Evolutionary conservation across 2,329 filamentous ascomycete species (phyloP).

Genomic region (Aspergillus caelatus): DNA sequence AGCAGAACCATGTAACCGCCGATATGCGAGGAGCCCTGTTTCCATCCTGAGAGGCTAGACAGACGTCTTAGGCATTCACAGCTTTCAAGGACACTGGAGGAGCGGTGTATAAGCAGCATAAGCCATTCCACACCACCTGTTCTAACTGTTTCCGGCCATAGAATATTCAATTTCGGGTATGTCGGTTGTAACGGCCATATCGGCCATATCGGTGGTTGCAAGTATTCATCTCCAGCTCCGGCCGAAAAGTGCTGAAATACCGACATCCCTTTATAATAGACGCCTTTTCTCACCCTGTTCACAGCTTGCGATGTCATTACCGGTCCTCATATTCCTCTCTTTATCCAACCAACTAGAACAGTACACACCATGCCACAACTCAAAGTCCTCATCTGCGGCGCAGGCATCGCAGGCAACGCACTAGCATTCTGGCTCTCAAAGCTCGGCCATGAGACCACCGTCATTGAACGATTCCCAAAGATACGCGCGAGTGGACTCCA

Average conservation of each 20-base stretch:
- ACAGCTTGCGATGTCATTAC: no score
- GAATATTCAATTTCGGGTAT: not conserved
- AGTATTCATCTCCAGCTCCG: not conserved
- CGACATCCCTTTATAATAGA: not conserved
- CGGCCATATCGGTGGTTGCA: not conserved
- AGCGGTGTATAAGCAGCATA: no score
- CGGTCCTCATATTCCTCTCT: no score
- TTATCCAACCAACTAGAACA: not conserved
- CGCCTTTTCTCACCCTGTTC: not conserved
- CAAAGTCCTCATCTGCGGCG: constrained; percentile 54
- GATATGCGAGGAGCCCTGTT: no score
- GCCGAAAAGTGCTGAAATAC: not conserved
- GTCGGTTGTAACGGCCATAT: not conserved
- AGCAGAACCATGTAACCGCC: no score
- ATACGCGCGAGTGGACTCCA: constrained; percentile 55
- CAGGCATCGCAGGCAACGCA: constrained; percentile 44
- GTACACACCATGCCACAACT: constrained; percentile 26
- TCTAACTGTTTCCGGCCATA: no score
- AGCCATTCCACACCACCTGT: no score
- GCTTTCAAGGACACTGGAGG: no score
- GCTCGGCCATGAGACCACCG: constrained; percentile 42
- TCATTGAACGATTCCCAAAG: constrained; percentile 45
- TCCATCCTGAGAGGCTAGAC: no score
- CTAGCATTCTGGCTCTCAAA: constrained; percentile 56
- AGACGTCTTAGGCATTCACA: no score